phyloP scores from a whole-genome alignment of 1,139 yeast species.

The Taiozyma onychis region DNA sequence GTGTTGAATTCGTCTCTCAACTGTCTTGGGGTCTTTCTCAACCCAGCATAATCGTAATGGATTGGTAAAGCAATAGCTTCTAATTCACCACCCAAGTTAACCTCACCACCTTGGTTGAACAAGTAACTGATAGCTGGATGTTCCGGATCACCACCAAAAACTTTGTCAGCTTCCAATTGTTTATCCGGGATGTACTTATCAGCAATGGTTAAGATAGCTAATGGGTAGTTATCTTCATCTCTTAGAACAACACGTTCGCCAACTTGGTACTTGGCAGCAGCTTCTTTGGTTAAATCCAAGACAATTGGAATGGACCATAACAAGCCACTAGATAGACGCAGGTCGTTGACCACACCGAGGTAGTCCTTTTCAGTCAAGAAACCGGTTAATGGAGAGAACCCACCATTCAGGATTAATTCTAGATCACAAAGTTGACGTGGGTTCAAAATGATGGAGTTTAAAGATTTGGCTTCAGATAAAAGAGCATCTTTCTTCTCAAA shows the following conservation, averaged over 20 bases:
- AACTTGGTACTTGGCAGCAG: slow-evolving; percentile 41
- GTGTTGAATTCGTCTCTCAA: slow-evolving; percentile 75
- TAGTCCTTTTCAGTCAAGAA: slow-evolving; percentile 81
- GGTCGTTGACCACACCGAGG: slow-evolving; percentile 66
- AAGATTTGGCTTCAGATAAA: slow-evolving; percentile 49
- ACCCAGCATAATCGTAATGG: slow-evolving; percentile 85
- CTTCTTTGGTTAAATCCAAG: slow-evolving; percentile 60
- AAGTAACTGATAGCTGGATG: slow-evolving; percentile 88
- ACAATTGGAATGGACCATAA: slow-evolving; percentile 95
- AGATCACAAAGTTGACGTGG: slow-evolving; percentile 92
- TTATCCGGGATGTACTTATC: slow-evolving; percentile 84
- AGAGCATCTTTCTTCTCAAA: slow-evolving; percentile 51
- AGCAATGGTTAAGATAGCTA: slow-evolving; percentile 75
- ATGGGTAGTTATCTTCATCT: slow-evolving; percentile 77
- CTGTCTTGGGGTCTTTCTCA: slow-evolving; percentile 88
- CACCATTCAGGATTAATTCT: slow-evolving; percentile 89
- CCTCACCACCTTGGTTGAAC: slow-evolving; percentile 69
- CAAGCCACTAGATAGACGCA: slow-evolving; percentile 72
- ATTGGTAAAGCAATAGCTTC: slow-evolving; percentile 81
- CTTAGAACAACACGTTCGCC: slow-evolving; percentile 69
- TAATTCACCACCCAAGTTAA: slow-evolving; percentile 80
- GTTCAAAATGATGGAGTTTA: slow-evolving; percentile 55
- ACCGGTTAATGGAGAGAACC: slow-evolving; percentile 89
- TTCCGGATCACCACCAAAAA: slow-evolving; percentile 95
- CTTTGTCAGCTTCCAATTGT: slow-evolving; percentile 70